Conservation (phyloP, 176 grass and related monocot species). For the Secale cereale region DNA sequence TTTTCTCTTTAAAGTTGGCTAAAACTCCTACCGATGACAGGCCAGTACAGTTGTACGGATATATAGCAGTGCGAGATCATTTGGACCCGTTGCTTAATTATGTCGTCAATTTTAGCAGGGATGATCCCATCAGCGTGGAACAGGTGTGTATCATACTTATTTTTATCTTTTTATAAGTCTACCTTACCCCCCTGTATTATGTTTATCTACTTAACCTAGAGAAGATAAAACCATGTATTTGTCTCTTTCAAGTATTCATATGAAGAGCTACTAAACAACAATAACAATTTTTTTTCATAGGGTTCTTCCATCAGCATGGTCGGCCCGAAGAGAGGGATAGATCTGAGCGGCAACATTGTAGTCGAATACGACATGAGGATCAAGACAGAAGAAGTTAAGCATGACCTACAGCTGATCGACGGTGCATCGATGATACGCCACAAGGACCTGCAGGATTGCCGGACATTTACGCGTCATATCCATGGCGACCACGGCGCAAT, state of each 20-base stretch:
- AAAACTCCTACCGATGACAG: background rate
- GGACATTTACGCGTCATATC: background rate
- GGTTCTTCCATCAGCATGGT: background rate
- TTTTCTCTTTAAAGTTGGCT: background rate
- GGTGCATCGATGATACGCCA: background rate
- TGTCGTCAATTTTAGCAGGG: background rate
- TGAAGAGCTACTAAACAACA: background rate
- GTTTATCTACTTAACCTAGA: background rate
- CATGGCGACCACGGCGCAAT: background rate
- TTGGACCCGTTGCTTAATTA: background rate
- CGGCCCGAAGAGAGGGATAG: background rate
- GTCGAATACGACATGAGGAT: background rate
- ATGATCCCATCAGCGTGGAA: background rate
- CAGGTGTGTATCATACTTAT: background rate
- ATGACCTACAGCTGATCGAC: background rate
- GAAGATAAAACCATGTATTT: background rate
- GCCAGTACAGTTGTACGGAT: background rate
- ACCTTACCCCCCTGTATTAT: background rate
- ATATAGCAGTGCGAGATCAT: background rate
- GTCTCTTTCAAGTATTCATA: background rate
- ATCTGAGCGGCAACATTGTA: background rate
- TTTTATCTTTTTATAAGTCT: background rate
- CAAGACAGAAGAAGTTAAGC: background rate
- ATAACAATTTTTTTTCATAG: background rate
- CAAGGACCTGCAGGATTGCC: background rate